Evolutionary conservation across 768 basidiomycete species (phyloP).

Genomic region (Boletellus emodensis): DNA sequence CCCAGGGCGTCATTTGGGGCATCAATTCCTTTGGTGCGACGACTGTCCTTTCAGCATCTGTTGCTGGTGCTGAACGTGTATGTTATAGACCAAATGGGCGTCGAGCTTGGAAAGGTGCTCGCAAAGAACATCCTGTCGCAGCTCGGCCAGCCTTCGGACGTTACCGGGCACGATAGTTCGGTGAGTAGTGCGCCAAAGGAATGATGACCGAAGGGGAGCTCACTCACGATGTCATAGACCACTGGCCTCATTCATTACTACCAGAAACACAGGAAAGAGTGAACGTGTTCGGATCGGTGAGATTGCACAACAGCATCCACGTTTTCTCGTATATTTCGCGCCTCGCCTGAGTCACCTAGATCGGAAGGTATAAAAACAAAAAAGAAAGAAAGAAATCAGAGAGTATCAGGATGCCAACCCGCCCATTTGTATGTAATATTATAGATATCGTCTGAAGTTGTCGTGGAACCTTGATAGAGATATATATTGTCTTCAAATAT

Average conservation of each 20-base stretch:
- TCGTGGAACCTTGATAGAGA: too few relatives aligned
- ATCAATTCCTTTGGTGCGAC: slow-evolving; percentile 92
- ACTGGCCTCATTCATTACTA: slow-evolving; percentile 97
- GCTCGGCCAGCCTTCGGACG: slow-evolving; percentile 73
- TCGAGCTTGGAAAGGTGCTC: slow-evolving; percentile 95
- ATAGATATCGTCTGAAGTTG: neutral
- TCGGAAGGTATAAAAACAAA: neutral
- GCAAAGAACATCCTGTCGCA: slow-evolving; percentile 95
- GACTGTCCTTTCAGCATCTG: neutral
- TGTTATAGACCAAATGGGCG: slow-evolving; percentile 92
- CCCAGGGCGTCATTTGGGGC: slow-evolving; percentile 95
- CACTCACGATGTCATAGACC: slow-evolving; percentile 48
- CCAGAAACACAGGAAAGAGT: slow-evolving; percentile 83
- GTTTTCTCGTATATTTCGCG: neutral
- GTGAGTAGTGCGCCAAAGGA: slow-evolving; percentile 25
- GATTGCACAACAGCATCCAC: slow-evolving; percentile 8
- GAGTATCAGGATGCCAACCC: too few relatives aligned
- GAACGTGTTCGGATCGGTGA: slow-evolving; percentile 28
- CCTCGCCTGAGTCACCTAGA: neutral
- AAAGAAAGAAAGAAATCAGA: neutral
- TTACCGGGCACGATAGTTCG: slow-evolving; percentile 87
- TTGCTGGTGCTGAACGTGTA: neutral
- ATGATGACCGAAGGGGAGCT: neutral
- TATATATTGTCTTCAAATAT: too few relatives aligned
- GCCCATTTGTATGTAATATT: slow-evolving; percentile 12